phyloP scores from a whole-genome alignment of 1,139 yeast species.

The Groenewaldozyma auringiensis region DNA sequence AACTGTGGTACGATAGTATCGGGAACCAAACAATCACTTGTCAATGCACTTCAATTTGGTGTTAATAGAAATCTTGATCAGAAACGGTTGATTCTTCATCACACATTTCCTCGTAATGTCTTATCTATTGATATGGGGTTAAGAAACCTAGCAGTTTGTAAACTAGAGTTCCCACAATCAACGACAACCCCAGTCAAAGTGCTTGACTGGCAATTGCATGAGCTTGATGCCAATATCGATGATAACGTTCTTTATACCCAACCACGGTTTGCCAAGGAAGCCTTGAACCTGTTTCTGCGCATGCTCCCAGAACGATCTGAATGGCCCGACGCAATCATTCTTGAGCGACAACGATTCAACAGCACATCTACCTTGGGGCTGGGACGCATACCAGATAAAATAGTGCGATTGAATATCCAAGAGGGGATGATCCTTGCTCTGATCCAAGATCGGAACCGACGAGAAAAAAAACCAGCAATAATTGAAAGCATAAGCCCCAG shows the following conservation, averaged over 20 bases:
- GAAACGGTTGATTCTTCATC: not conserved
- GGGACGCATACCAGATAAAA: conserved; percentile 41
- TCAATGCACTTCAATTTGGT: conserved; percentile 5
- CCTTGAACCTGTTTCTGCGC: conserved; percentile 13
- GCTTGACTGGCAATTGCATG: conserved; percentile 2
- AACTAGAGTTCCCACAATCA: conserved; percentile 13
- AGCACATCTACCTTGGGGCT: conserved; percentile 34
- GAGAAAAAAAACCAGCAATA: conserved; percentile 5
- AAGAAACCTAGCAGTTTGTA: conserved; percentile 37
- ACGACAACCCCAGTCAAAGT: not conserved
- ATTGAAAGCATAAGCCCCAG: conserved; percentile 18
- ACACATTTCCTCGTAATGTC: conserved; percentile 13
- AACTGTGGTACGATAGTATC: conserved; percentile 22
- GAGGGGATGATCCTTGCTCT: conserved; percentile 43
- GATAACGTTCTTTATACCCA: conserved; percentile 16
- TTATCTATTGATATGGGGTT: conserved; percentile 40
- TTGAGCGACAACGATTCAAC: conserved; percentile 52
- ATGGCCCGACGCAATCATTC: conserved; percentile 37
- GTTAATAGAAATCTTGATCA: conserved; percentile 5
- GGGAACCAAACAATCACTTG: conserved; percentile 20
- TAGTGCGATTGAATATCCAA: conserved; percentile 44
- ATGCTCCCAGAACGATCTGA: not conserved
- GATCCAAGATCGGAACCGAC: conserved; percentile 18
- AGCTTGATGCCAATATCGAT: conserved; percentile 14
- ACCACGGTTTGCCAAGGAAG: conserved; percentile 24